Conservation (phyloP, 2,329 filamentous ascomycete species). For the Curvularia sp. region DNA sequence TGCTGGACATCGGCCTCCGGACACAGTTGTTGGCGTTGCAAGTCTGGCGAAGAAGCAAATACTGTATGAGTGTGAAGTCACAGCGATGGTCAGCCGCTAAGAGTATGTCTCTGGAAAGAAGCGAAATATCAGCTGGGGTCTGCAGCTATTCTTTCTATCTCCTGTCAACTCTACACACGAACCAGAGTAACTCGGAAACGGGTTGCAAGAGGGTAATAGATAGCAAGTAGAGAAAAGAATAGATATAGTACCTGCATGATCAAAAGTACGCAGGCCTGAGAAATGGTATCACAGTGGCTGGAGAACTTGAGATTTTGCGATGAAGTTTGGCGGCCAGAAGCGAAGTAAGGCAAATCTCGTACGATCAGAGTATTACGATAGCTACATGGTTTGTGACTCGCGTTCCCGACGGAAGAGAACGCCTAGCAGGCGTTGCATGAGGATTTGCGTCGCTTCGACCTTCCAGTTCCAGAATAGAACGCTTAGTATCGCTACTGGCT, state of each 20-base stretch:
- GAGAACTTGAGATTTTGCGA: not conserved
- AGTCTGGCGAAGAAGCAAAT: conserved; percentile 41
- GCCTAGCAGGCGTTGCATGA: conserved; percentile 18
- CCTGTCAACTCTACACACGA: not conserved
- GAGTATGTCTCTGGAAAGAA: no score
- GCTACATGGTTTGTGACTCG: conserved; percentile 3
- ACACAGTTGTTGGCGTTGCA: conserved; percentile 48
- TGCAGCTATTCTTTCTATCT: not conserved
- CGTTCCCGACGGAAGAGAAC: conserved; percentile 8
- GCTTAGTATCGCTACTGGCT: conserved; percentile 9
- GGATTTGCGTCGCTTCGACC: conserved; percentile 22
- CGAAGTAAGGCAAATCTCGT: no score
- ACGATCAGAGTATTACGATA: not conserved
- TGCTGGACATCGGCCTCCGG: conserved; percentile 47
- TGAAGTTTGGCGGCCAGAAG: not conserved
- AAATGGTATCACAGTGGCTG: not conserved
- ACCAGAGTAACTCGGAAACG: not conserved
- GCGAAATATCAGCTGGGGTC: not conserved
- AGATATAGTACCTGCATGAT: not conserved
- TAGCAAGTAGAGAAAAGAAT: not conserved
- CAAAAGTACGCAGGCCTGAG: not conserved
- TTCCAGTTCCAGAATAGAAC: conserved; percentile 18
- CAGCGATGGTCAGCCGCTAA: conserved; percentile 34
- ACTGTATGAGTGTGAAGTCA: conserved; percentile 47
- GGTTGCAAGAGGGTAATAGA: not conserved